These are phyloP conservation scores for Lagenaria siceraria DNA, from an alignment of 306 rosid genomes.

Conservation along the genomic window DNA sequence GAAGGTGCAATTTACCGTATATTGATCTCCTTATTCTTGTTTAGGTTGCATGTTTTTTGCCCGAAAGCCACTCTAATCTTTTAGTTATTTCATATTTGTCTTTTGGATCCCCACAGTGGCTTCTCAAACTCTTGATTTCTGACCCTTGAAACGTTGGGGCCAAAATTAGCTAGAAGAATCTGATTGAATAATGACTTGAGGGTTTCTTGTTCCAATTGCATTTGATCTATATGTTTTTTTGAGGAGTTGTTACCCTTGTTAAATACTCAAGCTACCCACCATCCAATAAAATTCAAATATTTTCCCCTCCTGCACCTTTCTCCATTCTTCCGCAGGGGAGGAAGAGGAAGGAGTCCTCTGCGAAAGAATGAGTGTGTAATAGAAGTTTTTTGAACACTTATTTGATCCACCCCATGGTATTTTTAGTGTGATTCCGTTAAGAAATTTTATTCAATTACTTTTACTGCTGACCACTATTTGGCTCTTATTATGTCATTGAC, in stretches of 20 bases:
- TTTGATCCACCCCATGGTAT: neutral
- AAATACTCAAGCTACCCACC: neutral
- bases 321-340: neutral
- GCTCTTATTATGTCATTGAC: conserved; percentile 18
- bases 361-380: neutral
- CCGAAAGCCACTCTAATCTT: neutral
- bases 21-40: neutral
- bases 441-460: conserved; percentile 6
- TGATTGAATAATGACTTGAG: neutral
- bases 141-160: neutral
- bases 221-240: neutral
- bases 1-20: conserved; percentile 38
- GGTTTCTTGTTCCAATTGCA: neutral
- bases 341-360: neutral
- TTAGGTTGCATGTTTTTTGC: neutral
- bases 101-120: neutral
- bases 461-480: conserved; percentile 5
- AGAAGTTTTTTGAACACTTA: neutral
- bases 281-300: neutral
- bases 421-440: neutral
- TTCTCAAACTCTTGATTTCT: neutral
- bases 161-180: neutral
- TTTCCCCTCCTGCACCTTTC: neutral
- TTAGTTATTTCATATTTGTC: neutral
- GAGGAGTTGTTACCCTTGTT: neutral